Base-by-base conservation (phyloP, 2,329 filamentous ascomycete genomes). In the Catunica adiposa region DNA sequence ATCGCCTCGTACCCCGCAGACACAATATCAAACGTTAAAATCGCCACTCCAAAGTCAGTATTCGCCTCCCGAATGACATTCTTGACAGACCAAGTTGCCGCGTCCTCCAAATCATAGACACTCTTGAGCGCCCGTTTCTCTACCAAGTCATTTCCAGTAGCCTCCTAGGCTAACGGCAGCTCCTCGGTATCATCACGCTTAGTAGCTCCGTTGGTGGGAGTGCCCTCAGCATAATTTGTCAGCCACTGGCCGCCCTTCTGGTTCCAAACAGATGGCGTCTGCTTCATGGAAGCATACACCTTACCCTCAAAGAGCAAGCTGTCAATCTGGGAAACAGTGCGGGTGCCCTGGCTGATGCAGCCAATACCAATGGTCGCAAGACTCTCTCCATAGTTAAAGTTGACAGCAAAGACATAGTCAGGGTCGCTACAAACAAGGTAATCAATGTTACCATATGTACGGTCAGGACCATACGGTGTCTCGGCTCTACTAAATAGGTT, bases 21-120 rank as follows among this genome's bases (percentile, higher is more conserved):
- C 17, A 20, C 38, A 46, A 58, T 40, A 5, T 23, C 17, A 50
- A 58, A 58, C 15, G 52, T 40, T 6, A 58, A 22, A 25, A 58
- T 58, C 9, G 47, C 51, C 14, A 53, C 40, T 20, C 53, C 46
- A 20, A 58, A 56, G 14, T 58, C 57, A 2, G 52, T 25, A 44
- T 58, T 58, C 31, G 48, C 54, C 20, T 52, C 56, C 48, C 58
- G 58, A 1, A 48, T 34, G 2, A 58, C 55, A 2, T 61, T 53
- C n/a, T 23, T 23, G 8, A 61, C 17, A 9, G 50, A 55, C 58
- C 61, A 61, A 14, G 52, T 54, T 1, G 46, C 40, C 1, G 58
- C 58, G 1, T 48, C 51, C 3, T 56, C 54, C 8, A 62, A 29
- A 2, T 53, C 55, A 15, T 23, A 7, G 22, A 40, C 34, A 38